These are phyloP conservation scores for Cyclotella sp. DNA, from an alignment of 108 stramenopile genomes.

Conservation along the genomic window DNA sequence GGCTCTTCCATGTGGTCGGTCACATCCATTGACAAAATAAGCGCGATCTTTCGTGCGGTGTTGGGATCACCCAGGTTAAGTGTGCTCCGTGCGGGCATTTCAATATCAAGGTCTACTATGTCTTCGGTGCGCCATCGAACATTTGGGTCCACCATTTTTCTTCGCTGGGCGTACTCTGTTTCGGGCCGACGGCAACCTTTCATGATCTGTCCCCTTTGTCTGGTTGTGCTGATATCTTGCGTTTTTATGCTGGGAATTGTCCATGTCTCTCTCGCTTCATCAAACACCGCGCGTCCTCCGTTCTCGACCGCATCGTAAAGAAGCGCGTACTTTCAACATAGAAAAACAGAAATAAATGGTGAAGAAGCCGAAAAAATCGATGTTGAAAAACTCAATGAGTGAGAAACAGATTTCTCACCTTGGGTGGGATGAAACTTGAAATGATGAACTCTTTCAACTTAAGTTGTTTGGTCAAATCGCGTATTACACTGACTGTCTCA, in stretches of 20 bases:
- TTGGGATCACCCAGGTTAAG: conserved; percentile 56
- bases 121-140: conserved; percentile 75
- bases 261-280: conserved; percentile 79
- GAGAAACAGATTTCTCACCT: conserved; percentile 37
- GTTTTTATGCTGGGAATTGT: conserved; percentile 50
- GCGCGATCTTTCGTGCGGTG: conserved; percentile 44
- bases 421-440: conserved; percentile 76
- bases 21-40: conserved; percentile 54
- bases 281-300: conserved; percentile 74
- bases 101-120: conserved; percentile 74
- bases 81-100: conserved; percentile 44
- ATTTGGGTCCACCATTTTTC: conserved; percentile 75
- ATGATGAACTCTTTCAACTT: conserved; percentile 92
- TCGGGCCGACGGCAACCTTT: conserved; percentile 67
- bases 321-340: conserved; percentile 38
- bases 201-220: conserved; percentile 47
- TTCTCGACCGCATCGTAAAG: conserved; percentile 66
- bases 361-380: neutral
- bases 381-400: neutral
- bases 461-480: conserved; percentile 81
- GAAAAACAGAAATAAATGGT: neutral
- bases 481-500: conserved; percentile 86
- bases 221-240: conserved; percentile 26
- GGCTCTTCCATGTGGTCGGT: conserved; percentile 36
- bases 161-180: conserved; percentile 76